Percentiles rank a stretch among this genome's conserved stretches.
phyloP scores from a whole-genome alignment of 192 early-diverging fungal genomes.

The Chytriomyces sp. region DNA sequence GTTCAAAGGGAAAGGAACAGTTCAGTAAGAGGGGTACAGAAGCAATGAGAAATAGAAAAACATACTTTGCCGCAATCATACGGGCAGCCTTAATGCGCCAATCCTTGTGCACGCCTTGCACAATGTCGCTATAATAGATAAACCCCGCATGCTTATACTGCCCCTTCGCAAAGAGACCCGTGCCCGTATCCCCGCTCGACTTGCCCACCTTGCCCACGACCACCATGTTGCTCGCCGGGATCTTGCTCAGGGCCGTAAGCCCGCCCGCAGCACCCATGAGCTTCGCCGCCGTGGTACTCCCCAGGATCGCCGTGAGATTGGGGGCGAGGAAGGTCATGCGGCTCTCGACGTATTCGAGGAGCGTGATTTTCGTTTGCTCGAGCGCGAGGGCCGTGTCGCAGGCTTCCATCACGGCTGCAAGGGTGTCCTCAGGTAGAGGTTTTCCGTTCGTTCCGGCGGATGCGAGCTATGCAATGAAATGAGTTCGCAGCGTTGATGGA shows the following conservation, averaged over 20 bases:
- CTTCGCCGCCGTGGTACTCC: slow-evolving; percentile 84
- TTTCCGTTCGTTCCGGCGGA: slow-evolving; percentile 82
- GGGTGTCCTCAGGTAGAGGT: slow-evolving; percentile 61
- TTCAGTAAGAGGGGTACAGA: background rate
- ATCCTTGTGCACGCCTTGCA: slow-evolving; percentile 69
- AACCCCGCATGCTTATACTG: slow-evolving; percentile 77
- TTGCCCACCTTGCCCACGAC: slow-evolving; percentile 62
- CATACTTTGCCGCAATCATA: slow-evolving; percentile 79
- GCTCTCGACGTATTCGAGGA: slow-evolving; percentile 88
- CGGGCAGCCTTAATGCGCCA: slow-evolving; percentile 76
- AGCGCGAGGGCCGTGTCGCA: slow-evolving; percentile 78
- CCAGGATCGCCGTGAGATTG: slow-evolving; percentile 86
- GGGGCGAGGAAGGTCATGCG: slow-evolving; percentile 92
- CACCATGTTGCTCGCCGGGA: slow-evolving; percentile 89
- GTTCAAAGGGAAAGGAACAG: slow-evolving; percentile 2
- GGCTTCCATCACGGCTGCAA: slow-evolving; percentile 70
- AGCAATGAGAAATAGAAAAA: background rate
- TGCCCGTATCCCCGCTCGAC: slow-evolving; percentile 34
- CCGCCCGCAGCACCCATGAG: slow-evolving; percentile 90
- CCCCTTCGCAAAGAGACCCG: slow-evolving; percentile 68
- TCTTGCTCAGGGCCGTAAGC: slow-evolving; percentile 78
- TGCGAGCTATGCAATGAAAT: slow-evolving; percentile 52
- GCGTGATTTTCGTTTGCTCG: slow-evolving; percentile 67
- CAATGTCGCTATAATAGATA: slow-evolving; percentile 77
- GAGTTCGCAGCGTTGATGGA: background rate